phyloP scores from a whole-genome alignment of 1,139 yeast species.

The Geotrichum histeridarum region DNA sequence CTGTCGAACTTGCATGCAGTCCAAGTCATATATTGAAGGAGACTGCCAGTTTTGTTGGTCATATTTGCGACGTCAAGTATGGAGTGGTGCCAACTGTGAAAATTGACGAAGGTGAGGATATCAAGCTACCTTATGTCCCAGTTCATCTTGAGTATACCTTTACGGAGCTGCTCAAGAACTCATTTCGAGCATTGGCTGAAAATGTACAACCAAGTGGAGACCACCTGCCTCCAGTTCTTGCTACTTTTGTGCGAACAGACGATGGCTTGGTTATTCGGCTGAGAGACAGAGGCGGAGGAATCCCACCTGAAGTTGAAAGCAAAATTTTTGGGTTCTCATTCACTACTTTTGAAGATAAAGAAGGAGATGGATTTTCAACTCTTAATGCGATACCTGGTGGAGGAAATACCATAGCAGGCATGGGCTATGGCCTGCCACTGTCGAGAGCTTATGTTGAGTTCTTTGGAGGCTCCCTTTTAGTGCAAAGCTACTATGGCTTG shows the following conservation, averaged over 20 bases:
- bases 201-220: conserved; percentile 35
- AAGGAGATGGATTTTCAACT: conserved; percentile 47
- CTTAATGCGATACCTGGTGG: conserved; percentile 72
- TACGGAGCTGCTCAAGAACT: conserved; percentile 78
- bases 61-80: conserved; percentile 73
- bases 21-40: conserved; percentile 57
- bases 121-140: conserved; percentile 71
- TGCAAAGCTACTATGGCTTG: conserved; percentile 79
- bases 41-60: conserved; percentile 72
- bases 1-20: conserved; percentile 58
- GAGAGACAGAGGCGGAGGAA: conserved; percentile 87
- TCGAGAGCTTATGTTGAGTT: conserved; percentile 67
- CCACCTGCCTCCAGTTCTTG: conserved; percentile 52
- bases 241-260: conserved; percentile 58
- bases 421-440: conserved; percentile 92
- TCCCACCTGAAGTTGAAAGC: conserved; percentile 56
- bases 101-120: conserved; percentile 45
- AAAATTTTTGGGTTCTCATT: conserved; percentile 81
- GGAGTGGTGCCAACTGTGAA: conserved; percentile 55
- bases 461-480: conserved; percentile 68
- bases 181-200: conserved; percentile 82
- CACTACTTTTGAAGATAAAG: conserved; percentile 57
- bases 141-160: conserved; percentile 81
- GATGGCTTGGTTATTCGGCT: conserved; percentile 51
- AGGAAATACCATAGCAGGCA: conserved; percentile 78